Evolutionary conservation across 805 yeast species (phyloP), one percentile per base, ranked within the genome.

Genomic region (Ogataea corticis): DNA sequence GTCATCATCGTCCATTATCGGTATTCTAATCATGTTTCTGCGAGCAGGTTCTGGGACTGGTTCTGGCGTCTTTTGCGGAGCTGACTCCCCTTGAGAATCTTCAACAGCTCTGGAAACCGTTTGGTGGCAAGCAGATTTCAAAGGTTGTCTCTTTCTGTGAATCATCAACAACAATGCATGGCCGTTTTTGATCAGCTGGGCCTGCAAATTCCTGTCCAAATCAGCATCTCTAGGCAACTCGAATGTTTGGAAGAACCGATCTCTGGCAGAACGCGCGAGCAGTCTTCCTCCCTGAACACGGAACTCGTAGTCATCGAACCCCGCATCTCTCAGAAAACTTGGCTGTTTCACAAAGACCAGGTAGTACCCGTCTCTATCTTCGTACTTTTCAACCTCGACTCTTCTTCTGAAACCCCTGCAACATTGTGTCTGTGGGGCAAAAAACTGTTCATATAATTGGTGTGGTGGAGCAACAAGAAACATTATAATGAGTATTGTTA

Each of bases 141-240:
- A 21, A 5, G 5, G 5, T 9, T 30, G 38, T 14, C 27, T 42
- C 11, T 10, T 30, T 38, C 48, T 55, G 9, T 30, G 41, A 11
- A 61, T 51, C 1, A 50, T 33, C 17, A 61, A 35, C 19, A 55
- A 27, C 38, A 65, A 45, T 2, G 50, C 38, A 11, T 45, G 47
- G n/a, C 67, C 64, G 7, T 49, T 37, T 13, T 57, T 49, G n/a
- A 49, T 31, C 17, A 51, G 9, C 29, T 44, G 43, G 18, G 56
- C 48, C 6, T 42, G 42, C 2, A 62, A 42, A 3, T 55, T 49
- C 2, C 45, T 18, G 6, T 46, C 36, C 1, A 49, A 11, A 37
- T 59, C 57, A 4, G 53, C 52, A 43, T 63, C 61, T 1, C 35
- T 31, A 2, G 69, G 68, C 14, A 65, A 39, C 3, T 48, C 45